Evolutionary conservation across 75 land plant species (phyloP).

Genomic region (Cryptomeria japonica): DNA sequence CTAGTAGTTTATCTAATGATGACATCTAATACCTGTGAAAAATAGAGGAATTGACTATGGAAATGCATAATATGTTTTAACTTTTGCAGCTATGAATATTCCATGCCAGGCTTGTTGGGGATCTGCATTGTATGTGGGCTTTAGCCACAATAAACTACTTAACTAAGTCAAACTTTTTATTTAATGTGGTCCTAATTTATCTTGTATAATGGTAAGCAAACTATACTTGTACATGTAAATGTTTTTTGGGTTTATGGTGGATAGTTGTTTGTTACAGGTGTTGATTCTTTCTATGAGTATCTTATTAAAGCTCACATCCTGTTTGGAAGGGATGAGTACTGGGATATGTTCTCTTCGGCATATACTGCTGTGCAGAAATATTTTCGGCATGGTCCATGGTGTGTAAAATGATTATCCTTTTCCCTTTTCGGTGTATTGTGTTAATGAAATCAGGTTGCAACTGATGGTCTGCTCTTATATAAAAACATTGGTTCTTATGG

Average conservation of each 20-base stretch:
- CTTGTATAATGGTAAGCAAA: neutral
- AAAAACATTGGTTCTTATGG: neutral
- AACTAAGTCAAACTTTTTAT: neutral
- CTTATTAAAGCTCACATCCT: conserved; percentile 79
- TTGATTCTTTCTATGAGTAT: conserved; percentile 93
- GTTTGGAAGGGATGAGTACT: conserved; percentile 76
- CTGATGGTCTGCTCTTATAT: neutral
- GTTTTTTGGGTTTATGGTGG: neutral
- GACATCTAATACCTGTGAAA: neutral
- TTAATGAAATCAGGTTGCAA: conserved; percentile 1
- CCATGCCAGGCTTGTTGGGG: neutral
- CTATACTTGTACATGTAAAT: neutral
- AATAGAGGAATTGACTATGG: neutral
- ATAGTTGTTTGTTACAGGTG: conserved; percentile 45
- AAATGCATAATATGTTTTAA: neutral
- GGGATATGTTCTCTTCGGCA: conserved; percentile 89
- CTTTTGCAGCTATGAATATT: neutral
- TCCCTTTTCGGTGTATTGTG: neutral
- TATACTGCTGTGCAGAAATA: conserved; percentile 83
- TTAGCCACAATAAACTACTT: neutral
- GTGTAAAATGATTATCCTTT: conserved; percentile 4
- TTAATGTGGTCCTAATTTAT: neutral
- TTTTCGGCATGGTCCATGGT: conserved; percentile 90
- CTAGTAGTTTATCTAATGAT: neutral
- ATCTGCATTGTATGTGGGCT: neutral